Base-by-base conservation (phyloP, 345 rosid genomes). In the Eucalyptus tenuipes region DNA sequence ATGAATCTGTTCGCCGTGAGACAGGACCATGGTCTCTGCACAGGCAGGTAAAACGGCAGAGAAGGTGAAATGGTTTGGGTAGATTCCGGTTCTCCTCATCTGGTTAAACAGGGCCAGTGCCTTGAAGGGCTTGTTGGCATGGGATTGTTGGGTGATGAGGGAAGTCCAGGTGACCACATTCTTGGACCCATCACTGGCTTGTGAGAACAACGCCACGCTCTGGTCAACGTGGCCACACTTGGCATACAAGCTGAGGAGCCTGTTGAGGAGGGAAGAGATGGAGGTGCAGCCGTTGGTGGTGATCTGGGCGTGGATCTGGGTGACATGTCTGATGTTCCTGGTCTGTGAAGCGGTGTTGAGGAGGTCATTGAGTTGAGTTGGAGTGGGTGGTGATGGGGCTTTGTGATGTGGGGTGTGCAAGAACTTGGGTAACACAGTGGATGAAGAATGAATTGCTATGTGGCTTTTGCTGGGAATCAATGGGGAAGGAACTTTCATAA, bases 91-190 rank as follows among this genome's bases (percentile, higher is more conserved):
- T 71, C 61, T 10, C 87, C 93, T 91, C 94, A 93, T 93, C 40
- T 86, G 89, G 85, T 86, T 80, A 71, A 93, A 91, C 64, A 88
- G 66, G 8, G 57, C 15, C 15, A 92, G 27, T 11, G 95, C 94
- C 86, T 88, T 13, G 37, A 91, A 90, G 92, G 90, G 89, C 71
- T 87, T 85, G 86, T 89, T 29, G 87, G 64, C 87, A 75, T 64
- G 93, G 79, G 92, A 88, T 4, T 90, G 89, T 29, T 80, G 90
- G 88, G 93, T 79, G 89, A 93, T 88, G 86, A 92, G 87, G 4
- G 94, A 89, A 50, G 95, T 92, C 92, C 92, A 93, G 27, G 92
- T 80, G 88, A 94, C 87, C 40, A 92, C 89, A 49, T 89, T 90
- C 85, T 85, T 91, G 85, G 91, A 68, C 87, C 37, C 53, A 24